Percentiles rank a stretch among this genome's conserved stretches.
These are phyloP conservation scores for Erodium texanum DNA, from an alignment of 441 rosid species.

Conservation along the genomic window DNA sequence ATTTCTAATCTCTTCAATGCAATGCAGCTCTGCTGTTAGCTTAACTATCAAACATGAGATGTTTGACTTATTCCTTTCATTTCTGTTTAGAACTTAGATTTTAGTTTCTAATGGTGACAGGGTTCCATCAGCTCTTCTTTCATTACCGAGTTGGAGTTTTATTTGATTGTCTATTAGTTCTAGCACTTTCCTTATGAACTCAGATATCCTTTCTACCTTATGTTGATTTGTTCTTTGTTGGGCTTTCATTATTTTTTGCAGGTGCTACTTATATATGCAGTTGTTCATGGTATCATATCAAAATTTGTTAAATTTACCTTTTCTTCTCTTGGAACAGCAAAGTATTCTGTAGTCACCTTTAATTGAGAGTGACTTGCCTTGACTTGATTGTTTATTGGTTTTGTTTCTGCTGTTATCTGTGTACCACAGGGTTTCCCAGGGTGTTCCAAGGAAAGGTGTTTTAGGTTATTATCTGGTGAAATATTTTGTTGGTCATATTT, in stretches of 20 bases:
- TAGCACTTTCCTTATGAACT: background rate
- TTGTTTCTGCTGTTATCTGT: constrained; percentile 19
- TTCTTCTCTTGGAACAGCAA: background rate
- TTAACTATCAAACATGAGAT: constrained; percentile 16
- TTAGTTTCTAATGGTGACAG: constrained; percentile 9
- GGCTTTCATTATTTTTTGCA: background rate
- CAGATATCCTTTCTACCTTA: background rate
- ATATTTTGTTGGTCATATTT: constrained; percentile 8
- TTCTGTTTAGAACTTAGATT: constrained; percentile 23
- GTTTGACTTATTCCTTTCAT: constrained; percentile 7
- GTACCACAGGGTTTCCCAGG: constrained; percentile 30
- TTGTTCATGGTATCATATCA: no score
- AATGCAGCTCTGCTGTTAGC: constrained; percentile 27
- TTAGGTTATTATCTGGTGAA: background rate
- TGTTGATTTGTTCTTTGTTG: background rate
- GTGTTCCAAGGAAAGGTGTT: constrained; percentile 24
- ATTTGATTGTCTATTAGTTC: background rate
- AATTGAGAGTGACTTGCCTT: background rate
- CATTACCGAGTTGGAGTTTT: constrained; percentile 12
- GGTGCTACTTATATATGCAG: background rate
- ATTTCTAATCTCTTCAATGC: constrained; percentile 33
- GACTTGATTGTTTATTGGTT: background rate
- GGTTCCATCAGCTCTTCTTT: constrained; percentile 19
- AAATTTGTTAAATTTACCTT: background rate
- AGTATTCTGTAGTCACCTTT: background rate